Conservation (phyloP, 1,284 basidiomycete genomes). For the Papiliotrema laurentii region DNA sequence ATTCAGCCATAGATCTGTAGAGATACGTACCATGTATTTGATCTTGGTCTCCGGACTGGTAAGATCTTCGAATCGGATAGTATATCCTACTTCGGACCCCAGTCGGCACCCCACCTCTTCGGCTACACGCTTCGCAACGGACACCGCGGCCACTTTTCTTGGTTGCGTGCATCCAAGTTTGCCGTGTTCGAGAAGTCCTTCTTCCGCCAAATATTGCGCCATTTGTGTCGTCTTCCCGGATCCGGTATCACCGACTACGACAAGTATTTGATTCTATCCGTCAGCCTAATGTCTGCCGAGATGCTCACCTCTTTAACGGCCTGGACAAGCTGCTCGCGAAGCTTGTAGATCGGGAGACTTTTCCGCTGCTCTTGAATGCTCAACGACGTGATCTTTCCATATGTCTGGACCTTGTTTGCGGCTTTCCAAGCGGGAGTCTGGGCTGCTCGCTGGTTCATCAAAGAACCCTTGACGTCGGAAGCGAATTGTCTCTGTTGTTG, state of each 20-base stretch:
- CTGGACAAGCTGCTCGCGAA: constrained; percentile 84
- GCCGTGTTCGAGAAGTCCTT: constrained; percentile 78
- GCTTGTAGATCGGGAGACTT: constrained; percentile 90
- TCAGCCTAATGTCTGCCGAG: constrained; percentile 4
- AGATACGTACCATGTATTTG: constrained; percentile 78
- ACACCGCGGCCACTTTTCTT: constrained; percentile 97
- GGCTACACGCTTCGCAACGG: constrained; percentile 96
- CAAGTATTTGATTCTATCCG: constrained; percentile 82
- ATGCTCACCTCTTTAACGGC: constrained; percentile 77
- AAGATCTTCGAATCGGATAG: constrained; percentile 98
- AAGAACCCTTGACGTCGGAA: constrained; percentile 80
- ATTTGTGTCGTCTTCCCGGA: constrained; percentile 93
- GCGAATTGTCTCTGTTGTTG: constrained; percentile 83
- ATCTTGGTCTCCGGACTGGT: constrained; percentile 96
- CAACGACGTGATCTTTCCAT: constrained; percentile 79
- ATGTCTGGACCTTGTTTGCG: constrained; percentile 95
- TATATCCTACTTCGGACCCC: constrained; percentile 96
- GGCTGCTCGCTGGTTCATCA: constrained; percentile 68
- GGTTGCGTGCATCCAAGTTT: constrained; percentile 97
- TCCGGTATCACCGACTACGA: constrained; percentile 91
- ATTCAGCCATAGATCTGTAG: constrained; percentile 2
- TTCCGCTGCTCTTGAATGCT: constrained; percentile 92
- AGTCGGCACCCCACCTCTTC: constrained; percentile 97
- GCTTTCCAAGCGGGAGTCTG: constrained; percentile 89
- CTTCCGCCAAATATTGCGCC: constrained; percentile 88